A percentile compares a stretch with the other conserved stretches of the same genome.
Conservation (phyloP, 768 basidiomycete genomes). For the Glaciozyma antarctica region DNA sequence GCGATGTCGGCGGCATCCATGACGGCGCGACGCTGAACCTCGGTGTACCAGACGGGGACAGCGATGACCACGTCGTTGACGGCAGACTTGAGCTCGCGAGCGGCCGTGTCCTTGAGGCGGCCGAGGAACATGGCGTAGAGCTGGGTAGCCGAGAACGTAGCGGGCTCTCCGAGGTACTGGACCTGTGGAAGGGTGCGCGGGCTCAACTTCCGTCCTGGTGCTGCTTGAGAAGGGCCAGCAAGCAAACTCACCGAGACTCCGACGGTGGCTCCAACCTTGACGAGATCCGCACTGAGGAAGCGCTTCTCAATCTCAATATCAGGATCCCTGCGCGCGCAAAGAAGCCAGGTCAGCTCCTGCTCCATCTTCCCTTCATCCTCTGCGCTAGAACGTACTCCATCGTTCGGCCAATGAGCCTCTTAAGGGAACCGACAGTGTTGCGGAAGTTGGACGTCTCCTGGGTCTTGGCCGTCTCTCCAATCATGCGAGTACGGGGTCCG, state of each 20-base stretch:
- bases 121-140: conserved; percentile 82
- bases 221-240: background rate
- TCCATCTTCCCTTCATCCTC: background rate
- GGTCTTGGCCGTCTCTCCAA: conserved; percentile 93
- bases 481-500: conserved; percentile 76
- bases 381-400: conserved; percentile 36
- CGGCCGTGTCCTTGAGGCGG: conserved; percentile 78
- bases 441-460: conserved; percentile 96
- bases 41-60: conserved; percentile 94
- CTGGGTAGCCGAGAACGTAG: conserved; percentile 76
- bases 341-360: background rate
- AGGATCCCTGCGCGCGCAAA: conserved; percentile 48
- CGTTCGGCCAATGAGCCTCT: conserved; percentile 77
- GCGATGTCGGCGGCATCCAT: conserved; percentile 84
- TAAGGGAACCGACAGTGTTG: conserved; percentile 89
- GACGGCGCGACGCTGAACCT: conserved; percentile 79
- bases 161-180: conserved; percentile 71
- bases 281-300: conserved; percentile 75
- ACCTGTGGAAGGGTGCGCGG: conserved; percentile 49
- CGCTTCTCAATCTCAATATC: conserved; percentile 83
- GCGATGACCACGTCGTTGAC: conserved; percentile 91
- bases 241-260: conserved; percentile 70
- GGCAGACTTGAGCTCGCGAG: conserved; percentile 70
- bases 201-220: background rate
- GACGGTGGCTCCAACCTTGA: conserved; percentile 72